Conservation (phyloP, 2,329 filamentous ascomycete genomes). For the Mycosphaerella sp. region DNA sequence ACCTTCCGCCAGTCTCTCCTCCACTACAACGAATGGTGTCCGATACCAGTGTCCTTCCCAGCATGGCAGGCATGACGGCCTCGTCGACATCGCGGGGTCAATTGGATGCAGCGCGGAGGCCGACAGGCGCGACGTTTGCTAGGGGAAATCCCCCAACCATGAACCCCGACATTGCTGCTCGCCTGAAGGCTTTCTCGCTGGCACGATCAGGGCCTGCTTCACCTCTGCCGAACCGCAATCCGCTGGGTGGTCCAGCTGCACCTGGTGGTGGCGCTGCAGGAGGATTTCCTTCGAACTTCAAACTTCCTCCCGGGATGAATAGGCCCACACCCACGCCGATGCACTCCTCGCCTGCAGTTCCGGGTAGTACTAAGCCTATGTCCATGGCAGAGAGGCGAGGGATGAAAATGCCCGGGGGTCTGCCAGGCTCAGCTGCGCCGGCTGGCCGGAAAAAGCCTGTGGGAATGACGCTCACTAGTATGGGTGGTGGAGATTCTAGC, state of each 20-base stretch:
- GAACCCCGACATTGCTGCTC: constrained; percentile 56
- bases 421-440: constrained; percentile 38
- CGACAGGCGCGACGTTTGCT: constrained; percentile 40
- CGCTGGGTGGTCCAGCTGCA: constrained; percentile 14
- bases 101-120: constrained; percentile 61
- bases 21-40: constrained; percentile 20
- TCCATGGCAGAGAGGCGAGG: constrained; percentile 64
- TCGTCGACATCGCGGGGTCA: constrained; percentile 81
- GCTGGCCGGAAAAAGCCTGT: constrained; percentile 38
- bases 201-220: constrained; percentile 53
- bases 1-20: constrained; percentile 10
- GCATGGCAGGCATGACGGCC: constrained; percentile 57
- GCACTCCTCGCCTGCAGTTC: constrained; percentile 46
- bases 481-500: constrained; percentile 35
- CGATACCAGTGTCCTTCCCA: constrained; percentile 34
- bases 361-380: constrained; percentile 40
- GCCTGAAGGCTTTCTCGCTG: constrained; percentile 64
- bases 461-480: constrained; percentile 40
- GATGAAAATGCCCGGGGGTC: constrained; percentile 56
- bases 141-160: constrained; percentile 46
- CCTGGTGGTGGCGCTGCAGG: constrained; percentile 26
- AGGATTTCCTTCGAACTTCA: constrained; percentile 42
- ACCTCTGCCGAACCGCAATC: constrained; percentile 23
- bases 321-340: constrained; percentile 40
- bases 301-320: constrained; percentile 36